phyloP scores from a whole-genome alignment of 495 filamentous ascomycete genomes.

The Talaromyces liani region DNA sequence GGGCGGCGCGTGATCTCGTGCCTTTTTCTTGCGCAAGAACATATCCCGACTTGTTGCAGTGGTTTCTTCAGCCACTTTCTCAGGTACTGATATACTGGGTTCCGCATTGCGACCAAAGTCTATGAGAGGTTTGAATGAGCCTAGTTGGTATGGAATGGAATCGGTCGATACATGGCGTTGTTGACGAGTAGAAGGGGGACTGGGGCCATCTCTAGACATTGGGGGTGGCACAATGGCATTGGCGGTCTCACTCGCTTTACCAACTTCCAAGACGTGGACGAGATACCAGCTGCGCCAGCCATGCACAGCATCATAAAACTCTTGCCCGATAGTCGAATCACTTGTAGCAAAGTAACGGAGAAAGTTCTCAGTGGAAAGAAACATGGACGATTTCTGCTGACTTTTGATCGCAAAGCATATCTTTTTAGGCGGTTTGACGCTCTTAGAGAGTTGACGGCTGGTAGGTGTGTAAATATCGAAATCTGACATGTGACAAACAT shows the following conservation, averaged over 20 bases:
- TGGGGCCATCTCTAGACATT: constrained; percentile 10
- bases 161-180: constrained; percentile 25
- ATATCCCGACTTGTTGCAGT: constrained; percentile 17
- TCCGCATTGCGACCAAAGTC: constrained; percentile 7
- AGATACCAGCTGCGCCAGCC: constrained; percentile 87
- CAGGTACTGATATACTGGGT: background rate
- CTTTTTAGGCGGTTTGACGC: constrained; percentile 66
- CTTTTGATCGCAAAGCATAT: constrained; percentile 86
- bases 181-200: constrained; percentile 14
- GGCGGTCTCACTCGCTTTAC: constrained; percentile 35
- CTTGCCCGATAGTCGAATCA: constrained; percentile 53
- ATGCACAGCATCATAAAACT: constrained; percentile 65
- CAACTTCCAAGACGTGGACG: constrained; percentile 50
- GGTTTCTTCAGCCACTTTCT: constrained; percentile 10
- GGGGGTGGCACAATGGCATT: background rate
- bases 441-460: constrained; percentile 52
- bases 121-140: constrained; percentile 48
- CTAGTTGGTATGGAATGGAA: constrained; percentile 42
- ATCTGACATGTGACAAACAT: constrained; percentile 82
- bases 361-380: constrained; percentile 73
- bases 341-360: constrained; percentile 87
- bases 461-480: constrained; percentile 85
- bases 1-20: constrained; percentile 35
- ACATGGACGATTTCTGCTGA: constrained; percentile 84
- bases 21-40: constrained; percentile 27